Percentiles rank a stretch among this genome's conserved stretches.
Evolutionary conservation across 1,139 yeast genomes (phyloP).

Genomic region (Hansenula sp.): DNA sequence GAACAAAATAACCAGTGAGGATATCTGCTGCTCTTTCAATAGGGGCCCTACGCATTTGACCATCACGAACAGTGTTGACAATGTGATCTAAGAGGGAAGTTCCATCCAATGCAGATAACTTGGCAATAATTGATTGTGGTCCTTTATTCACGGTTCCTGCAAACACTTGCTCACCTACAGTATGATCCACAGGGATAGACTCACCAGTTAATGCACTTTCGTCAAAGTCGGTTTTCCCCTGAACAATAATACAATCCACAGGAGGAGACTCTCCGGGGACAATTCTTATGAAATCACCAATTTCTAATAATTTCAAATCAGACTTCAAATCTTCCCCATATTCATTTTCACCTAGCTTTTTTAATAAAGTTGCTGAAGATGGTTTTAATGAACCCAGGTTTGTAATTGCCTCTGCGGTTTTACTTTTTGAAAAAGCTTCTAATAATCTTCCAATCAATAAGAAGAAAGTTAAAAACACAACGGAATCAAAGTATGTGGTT

Average conservation of each 20-base stretch:
- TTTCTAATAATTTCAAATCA: conserved; percentile 52
- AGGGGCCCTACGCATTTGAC: conserved; percentile 71
- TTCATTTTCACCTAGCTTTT: conserved; percentile 23
- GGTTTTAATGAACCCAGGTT: conserved; percentile 49
- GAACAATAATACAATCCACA: conserved; percentile 60
- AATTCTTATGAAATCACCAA: conserved; percentile 57
- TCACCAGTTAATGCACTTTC: conserved; percentile 83
- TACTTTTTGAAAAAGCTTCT: conserved; percentile 62
- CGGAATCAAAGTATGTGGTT: conserved; percentile 75
- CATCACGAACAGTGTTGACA: conserved; percentile 67
- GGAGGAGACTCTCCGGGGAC: conserved; percentile 72
- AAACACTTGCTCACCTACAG: conserved; percentile 57
- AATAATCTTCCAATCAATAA: conserved; percentile 65
- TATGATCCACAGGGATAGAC: conserved; percentile 43
- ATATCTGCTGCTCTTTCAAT: conserved; percentile 68
- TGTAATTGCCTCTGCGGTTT: conserved; percentile 65
- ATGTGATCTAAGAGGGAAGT: conserved; percentile 69
- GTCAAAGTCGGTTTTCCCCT: conserved; percentile 59
- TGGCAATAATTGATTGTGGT: conserved; percentile 47
- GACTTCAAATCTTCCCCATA: conserved; percentile 34
- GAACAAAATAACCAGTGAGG: conserved; percentile 73
- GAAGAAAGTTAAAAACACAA: conserved; percentile 70
- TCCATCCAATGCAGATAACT: conserved; percentile 58
- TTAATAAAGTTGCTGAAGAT: conserved; percentile 45
- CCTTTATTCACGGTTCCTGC: conserved; percentile 74